Percentiles rank a stretch among this genome's conserved stretches.
These are phyloP conservation scores for Claviceps sp. DNA, from an alignment of 2,329 filamentous ascomycete species.

Conservation along the genomic window DNA sequence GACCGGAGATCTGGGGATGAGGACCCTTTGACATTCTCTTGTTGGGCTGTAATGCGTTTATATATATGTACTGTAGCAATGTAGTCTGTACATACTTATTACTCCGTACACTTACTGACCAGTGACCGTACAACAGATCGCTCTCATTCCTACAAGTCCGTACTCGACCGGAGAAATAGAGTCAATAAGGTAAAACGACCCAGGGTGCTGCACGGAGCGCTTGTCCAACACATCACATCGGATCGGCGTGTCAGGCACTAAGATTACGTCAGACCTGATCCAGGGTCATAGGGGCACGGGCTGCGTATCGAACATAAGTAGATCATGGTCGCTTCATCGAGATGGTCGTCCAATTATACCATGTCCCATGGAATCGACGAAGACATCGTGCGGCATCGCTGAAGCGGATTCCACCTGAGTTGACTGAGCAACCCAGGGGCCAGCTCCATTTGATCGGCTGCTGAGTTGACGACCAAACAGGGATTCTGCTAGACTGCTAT, in stretches of 20 bases:
- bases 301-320: conserved; percentile 2
- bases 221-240: background rate
- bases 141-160: too few species aligned
- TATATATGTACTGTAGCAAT: too few species aligned
- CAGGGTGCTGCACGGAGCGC: too few species aligned
- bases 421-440: background rate
- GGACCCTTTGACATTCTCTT: background rate
- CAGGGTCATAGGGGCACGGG: background rate
- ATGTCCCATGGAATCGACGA: background rate
- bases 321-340: background rate
- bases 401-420: background rate
- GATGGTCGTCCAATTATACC: too few species aligned
- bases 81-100: too few species aligned
- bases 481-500: background rate
- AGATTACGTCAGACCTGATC: background rate
- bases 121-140: too few species aligned
- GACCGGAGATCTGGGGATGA: background rate
- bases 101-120: too few species aligned
- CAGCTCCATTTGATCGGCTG: background rate
- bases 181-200: too few species aligned
- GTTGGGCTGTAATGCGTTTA: background rate
- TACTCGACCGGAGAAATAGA: too few species aligned
- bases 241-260: background rate
- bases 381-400: background rate
- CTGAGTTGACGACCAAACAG: background rate